Evolutionary conservation across 306 rosid genomes (phyloP).

Genomic region (Mucuna pruriens): DNA sequence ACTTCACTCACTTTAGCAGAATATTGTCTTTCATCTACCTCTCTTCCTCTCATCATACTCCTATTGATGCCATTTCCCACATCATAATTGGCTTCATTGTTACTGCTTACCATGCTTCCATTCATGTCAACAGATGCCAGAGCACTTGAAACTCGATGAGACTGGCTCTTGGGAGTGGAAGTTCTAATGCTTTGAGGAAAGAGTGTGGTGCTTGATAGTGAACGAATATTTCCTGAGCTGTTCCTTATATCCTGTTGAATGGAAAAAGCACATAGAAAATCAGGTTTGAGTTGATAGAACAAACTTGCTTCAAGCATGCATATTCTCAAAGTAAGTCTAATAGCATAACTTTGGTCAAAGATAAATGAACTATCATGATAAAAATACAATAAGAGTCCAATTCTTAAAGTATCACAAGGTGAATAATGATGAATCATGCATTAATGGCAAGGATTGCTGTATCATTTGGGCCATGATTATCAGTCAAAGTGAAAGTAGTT

Average conservation of each 20-base stretch:
- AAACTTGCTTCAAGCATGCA: slow-evolving; percentile 9
- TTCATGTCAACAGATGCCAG: slow-evolving; percentile 50
- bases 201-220: slow-evolving; percentile 78
- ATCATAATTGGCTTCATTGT: slow-evolving; percentile 54
- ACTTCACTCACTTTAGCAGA: slow-evolving; percentile 68
- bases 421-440: slow-evolving; percentile 18
- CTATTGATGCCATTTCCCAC: slow-evolving; percentile 45
- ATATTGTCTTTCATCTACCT: slow-evolving; percentile 54
- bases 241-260: slow-evolving; percentile 82
- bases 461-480: slow-evolving; percentile 21
- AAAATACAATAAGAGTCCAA: background rate
- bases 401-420: background rate
- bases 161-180: slow-evolving; percentile 63
- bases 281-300: slow-evolving; percentile 15
- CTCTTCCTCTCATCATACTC: slow-evolving; percentile 54
- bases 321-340: slow-evolving; percentile 19
- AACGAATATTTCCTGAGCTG: slow-evolving; percentile 69
- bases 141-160: slow-evolving; percentile 53
- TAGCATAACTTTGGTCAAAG: background rate
- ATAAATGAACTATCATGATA: background rate
- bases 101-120: slow-evolving; percentile 49
- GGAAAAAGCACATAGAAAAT: slow-evolving; percentile 32
- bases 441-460: slow-evolving; percentile 6
- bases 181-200: slow-evolving; percentile 90
- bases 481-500: slow-evolving; percentile 1